These are phyloP conservation scores for Melaleuca alternifolia DNA, from an alignment of 345 rosid species.

Conservation along the genomic window DNA sequence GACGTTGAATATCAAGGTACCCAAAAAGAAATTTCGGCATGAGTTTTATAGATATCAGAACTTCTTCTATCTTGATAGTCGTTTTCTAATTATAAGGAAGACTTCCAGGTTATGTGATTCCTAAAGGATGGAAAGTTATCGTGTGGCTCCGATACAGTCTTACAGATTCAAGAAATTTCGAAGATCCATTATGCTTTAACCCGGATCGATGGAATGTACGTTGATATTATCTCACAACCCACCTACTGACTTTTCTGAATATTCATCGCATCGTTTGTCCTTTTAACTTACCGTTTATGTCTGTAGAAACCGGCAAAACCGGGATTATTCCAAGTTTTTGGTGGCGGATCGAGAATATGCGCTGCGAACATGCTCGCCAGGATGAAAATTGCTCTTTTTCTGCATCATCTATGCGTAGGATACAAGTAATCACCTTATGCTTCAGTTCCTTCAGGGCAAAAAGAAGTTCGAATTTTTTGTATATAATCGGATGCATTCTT, in stretches of 20 bases:
- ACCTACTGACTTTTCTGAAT: neutral
- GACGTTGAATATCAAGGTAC: conserved; percentile 21
- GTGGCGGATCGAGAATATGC: conserved; percentile 19
- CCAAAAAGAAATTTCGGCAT: neutral
- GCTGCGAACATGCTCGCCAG: conserved; percentile 27
- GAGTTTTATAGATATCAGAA: neutral
- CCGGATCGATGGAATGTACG: conserved; percentile 31
- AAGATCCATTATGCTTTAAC: conserved; percentile 23
- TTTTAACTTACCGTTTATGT: neutral
- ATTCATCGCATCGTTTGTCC: neutral
- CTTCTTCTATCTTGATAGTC: neutral
- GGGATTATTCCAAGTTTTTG: conserved; percentile 11
- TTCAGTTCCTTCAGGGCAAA: neutral
- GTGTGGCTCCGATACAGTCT: conserved; percentile 16
- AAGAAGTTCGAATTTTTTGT: too few relatives aligned
- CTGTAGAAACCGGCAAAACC: conserved; percentile 11
- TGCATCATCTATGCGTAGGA: conserved; percentile 26
- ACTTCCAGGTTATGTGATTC: conserved; percentile 19
- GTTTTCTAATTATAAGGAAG: neutral
- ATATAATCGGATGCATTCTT: neutral
- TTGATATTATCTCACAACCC: neutral
- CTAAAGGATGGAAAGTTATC: conserved; percentile 24
- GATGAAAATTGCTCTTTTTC: conserved; percentile 10
- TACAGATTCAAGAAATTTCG: conserved; percentile 14
- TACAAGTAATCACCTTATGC: conserved; percentile 14